These are phyloP conservation scores for Closterium sp. DNA, from an alignment of 139 green algal species.

Conservation along the genomic window DNA sequence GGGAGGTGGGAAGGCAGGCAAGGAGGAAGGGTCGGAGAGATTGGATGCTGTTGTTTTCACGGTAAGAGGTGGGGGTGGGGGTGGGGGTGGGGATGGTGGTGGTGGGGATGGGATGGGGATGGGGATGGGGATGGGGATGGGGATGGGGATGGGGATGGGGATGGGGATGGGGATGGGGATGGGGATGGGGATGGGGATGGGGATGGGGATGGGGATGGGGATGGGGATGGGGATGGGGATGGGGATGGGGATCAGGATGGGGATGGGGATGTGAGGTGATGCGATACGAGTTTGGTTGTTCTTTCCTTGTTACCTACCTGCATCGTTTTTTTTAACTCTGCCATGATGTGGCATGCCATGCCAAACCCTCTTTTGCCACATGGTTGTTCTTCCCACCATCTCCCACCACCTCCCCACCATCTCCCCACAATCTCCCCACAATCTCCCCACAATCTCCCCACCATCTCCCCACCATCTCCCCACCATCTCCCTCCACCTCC, in stretches of 20 bases:
- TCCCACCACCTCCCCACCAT: not conserved
- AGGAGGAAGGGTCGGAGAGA: not conserved
- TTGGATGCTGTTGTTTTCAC: conserved; percentile 44
- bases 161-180: too few relatives aligned
- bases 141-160: not conserved
- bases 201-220: too few relatives aligned
- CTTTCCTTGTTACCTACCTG: too few relatives aligned
- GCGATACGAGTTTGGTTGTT: too few relatives aligned
- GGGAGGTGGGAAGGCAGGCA: not conserved
- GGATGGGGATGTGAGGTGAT: too few relatives aligned
- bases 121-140: not conserved
- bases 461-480: not conserved
- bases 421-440: too few relatives aligned
- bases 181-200: too few relatives aligned
- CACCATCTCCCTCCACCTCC: not conserved
- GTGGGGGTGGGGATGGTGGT: too few relatives aligned
- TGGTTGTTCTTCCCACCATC: not conserved
- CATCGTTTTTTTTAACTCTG: too few relatives aligned
- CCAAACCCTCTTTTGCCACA: not conserved
- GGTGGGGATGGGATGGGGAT: not conserved
- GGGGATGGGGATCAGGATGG: too few relatives aligned
- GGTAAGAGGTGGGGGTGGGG: not conserved
- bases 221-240: too few relatives aligned
- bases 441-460: not conserved
- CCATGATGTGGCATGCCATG: too few relatives aligned